Percentiles rank a stretch among this genome's conserved stretches.
phyloP scores from a whole-genome alignment of 768 basidiomycete species.

The Tephrocybe sp. region DNA sequence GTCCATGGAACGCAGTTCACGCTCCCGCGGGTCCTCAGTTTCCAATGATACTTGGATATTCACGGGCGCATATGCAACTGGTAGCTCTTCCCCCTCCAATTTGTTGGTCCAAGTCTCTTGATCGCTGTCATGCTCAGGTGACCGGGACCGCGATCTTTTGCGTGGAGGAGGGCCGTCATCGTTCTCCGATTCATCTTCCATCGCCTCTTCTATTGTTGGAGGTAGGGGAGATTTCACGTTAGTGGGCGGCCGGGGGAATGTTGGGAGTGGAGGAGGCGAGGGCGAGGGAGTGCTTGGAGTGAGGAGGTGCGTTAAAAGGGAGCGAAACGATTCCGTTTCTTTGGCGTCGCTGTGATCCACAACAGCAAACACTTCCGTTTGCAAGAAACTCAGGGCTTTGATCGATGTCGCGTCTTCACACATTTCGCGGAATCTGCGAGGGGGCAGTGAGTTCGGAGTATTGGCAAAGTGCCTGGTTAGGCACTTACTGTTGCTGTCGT shows the following conservation, averaged over 20 bases:
- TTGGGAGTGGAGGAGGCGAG: constrained; percentile 14
- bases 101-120: constrained; percentile 42
- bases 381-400: constrained; percentile 69
- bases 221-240: not conserved
- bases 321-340: constrained; percentile 62
- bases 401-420: constrained; percentile 60
- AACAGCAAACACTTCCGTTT: constrained; percentile 63
- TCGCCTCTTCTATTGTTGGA: constrained; percentile 5
- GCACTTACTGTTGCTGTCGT: constrained; percentile 68
- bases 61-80: constrained; percentile 9
- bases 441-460: not conserved
- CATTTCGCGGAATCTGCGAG: constrained; percentile 74
- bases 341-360: constrained; percentile 66
- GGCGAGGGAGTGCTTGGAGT: constrained; percentile 30
- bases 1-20: constrained; percentile 16
- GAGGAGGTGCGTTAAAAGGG: constrained; percentile 64
- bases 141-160: constrained; percentile 44
- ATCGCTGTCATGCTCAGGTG: constrained; percentile 26
- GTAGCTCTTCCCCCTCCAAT: constrained; percentile 27
- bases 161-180: constrained; percentile 35
- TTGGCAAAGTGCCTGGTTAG: not conserved
- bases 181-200: constrained; percentile 1
- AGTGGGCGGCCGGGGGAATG: constrained; percentile 4
- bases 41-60: constrained; percentile 16
- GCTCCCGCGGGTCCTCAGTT: constrained; percentile 25